These are phyloP conservation scores for Thelonectria discophora DNA, from an alignment of 2,329 filamentous ascomycete species.

Conservation along the genomic window DNA sequence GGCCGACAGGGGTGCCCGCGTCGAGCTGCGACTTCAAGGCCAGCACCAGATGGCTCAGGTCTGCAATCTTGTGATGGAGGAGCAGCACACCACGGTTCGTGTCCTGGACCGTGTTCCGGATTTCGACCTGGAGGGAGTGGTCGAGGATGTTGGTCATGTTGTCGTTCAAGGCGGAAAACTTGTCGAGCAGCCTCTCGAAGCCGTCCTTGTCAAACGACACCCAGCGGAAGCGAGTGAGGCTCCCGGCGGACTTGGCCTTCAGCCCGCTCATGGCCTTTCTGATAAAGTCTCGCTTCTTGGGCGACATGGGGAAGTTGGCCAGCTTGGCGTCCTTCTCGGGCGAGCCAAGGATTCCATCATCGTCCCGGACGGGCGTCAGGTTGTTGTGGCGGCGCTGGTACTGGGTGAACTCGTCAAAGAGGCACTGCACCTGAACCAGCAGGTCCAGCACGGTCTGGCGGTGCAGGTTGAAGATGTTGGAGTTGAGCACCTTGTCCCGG, in stretches of 20 bases:
- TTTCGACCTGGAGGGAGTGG: conserved; percentile 56
- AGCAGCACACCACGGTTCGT: conserved; percentile 58
- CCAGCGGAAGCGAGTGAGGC: conserved; percentile 52
- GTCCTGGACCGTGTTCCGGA: conserved; percentile 57
- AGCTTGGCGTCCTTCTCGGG: conserved; percentile 56
- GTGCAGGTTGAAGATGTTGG: conserved; percentile 59
- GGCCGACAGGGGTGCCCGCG: conserved; percentile 31
- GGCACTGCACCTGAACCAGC: conserved; percentile 56
- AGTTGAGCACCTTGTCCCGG: conserved; percentile 53
- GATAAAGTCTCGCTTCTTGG: conserved; percentile 53
- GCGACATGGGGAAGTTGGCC: conserved; percentile 56
- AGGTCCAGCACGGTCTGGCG: conserved; percentile 59
- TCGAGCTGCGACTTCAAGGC: conserved; percentile 56
- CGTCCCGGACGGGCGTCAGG: conserved; percentile 47
- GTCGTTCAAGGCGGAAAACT: conserved; percentile 57
- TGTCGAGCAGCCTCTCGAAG: conserved; percentile 55
- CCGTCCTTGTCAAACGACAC: conserved; percentile 56
- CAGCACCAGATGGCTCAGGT: conserved; percentile 56
- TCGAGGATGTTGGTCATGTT: conserved; percentile 59
- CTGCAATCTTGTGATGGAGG: conserved; percentile 56
- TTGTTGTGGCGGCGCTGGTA: conserved; percentile 52
- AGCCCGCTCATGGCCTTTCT: conserved; percentile 54
- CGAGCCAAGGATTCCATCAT: conserved; percentile 46
- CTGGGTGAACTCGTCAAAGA: conserved; percentile 57
- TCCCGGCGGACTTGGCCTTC: conserved; percentile 49